phyloP scores from a whole-genome alignment of 495 filamentous ascomycete genomes.

The Penicillium longicatenatum region DNA sequence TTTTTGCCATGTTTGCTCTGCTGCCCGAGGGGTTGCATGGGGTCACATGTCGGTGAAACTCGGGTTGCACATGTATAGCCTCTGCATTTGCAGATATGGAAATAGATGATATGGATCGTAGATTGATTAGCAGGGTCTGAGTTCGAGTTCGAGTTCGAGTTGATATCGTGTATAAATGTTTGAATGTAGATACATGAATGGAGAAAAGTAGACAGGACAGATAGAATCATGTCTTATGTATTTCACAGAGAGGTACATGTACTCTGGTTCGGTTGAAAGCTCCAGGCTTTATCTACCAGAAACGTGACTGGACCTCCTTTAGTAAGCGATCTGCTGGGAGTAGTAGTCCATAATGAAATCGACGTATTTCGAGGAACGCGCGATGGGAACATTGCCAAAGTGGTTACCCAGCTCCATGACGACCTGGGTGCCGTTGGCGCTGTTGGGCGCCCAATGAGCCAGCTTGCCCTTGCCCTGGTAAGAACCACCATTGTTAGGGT shows the following conservation, averaged over 20 bases:
- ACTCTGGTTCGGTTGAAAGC: not conserved
- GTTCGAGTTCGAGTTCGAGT: not conserved
- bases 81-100: not conserved
- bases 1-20: not conserved
- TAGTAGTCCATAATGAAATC: conserved; percentile 27
- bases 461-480: conserved; percentile 21
- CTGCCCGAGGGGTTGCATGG: not conserved
- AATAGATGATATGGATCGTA: not conserved
- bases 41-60: not conserved
- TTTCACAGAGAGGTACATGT: not conserved
- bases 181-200: not conserved
- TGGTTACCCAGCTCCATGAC: conserved; percentile 27
- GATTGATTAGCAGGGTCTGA: not conserved
- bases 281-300: not conserved
- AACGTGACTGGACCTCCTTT: not conserved
- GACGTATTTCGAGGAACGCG: conserved; percentile 17
- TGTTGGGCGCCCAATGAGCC: conserved; percentile 20
- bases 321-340: conserved; percentile 22
- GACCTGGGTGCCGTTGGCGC: conserved; percentile 19
- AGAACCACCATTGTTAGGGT: conserved; percentile 30
- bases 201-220: not conserved
- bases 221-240: not conserved
- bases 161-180: not conserved
- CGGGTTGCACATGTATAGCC: not conserved
- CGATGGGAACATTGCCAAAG: conserved; percentile 25